Evolutionary conservation across 2,329 filamentous ascomycete genomes (phyloP).

Genomic region (Lithohypha guttulata): DNA sequence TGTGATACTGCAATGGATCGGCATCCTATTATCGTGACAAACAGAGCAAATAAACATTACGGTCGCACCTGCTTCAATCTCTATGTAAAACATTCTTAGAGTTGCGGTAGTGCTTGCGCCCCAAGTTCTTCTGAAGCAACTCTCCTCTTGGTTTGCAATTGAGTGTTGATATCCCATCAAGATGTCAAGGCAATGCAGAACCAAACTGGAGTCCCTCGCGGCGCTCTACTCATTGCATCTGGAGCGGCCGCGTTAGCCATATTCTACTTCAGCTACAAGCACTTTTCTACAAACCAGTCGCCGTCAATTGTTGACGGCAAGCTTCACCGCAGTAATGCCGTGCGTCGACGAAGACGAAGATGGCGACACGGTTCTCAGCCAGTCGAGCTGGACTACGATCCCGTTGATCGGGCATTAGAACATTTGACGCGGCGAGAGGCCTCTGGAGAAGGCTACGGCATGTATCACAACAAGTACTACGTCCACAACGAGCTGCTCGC

Average conservation of each 20-base stretch:
- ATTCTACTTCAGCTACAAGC: conserved; percentile 4
- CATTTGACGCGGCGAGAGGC: conserved; percentile 11
- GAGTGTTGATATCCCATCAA: too few relatives aligned
- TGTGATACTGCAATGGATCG: background rate
- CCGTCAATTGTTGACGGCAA: background rate
- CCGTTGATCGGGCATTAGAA: conserved; percentile 12
- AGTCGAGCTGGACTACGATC: conserved; percentile 13
- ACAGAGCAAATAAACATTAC: too few relatives aligned
- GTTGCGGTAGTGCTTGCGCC: background rate
- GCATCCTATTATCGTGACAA: too few relatives aligned
- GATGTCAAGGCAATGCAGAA: conserved; percentile 5
- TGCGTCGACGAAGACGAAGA: conserved; percentile 15
- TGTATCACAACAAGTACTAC: conserved; percentile 18
- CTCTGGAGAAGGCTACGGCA: conserved; percentile 15
- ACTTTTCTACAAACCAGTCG: background rate
- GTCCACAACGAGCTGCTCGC: conserved; percentile 9
- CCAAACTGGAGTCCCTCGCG: conserved; percentile 1
- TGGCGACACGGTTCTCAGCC: conserved; percentile 14
- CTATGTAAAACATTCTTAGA: background rate
- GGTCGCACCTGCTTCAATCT: background rate
- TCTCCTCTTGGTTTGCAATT: too few relatives aligned
- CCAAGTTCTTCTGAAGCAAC: too few relatives aligned
- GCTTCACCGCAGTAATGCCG: conserved; percentile 22
- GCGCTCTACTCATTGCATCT: conserved; percentile 8
- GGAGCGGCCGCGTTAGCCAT: conserved; percentile 6